Conservation (phyloP, 1,284 basidiomycete genomes). For the Tilletiopsis washingtonensis region DNA sequence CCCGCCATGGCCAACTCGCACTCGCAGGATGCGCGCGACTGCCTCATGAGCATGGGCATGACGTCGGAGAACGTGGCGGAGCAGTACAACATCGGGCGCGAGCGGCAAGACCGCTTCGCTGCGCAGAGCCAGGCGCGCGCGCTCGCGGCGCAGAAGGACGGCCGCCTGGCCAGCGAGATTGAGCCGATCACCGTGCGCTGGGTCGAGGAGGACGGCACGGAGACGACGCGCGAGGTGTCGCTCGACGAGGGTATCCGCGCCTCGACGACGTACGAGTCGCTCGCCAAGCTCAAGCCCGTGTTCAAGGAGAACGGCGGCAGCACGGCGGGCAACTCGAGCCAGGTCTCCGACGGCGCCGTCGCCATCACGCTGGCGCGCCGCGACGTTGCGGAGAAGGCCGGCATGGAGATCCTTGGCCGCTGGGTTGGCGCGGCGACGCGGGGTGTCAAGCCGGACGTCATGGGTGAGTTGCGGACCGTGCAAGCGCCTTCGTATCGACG, state of each 20-base stretch:
- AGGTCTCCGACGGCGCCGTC: constrained; percentile 42
- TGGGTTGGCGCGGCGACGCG: constrained; percentile 36
- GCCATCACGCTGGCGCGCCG: constrained; percentile 38
- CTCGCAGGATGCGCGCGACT: constrained; percentile 41
- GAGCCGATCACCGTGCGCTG: constrained; percentile 36
- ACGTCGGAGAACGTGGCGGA: constrained; percentile 40
- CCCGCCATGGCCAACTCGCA: constrained; percentile 36
- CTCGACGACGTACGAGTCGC: constrained; percentile 11
- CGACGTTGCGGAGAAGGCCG: constrained; percentile 33
- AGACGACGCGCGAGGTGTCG: constrained; percentile 30
- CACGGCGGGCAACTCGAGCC: constrained; percentile 43
- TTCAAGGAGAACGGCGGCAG: constrained; percentile 29
- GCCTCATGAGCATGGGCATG: constrained; percentile 45
- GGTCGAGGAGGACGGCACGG: constrained; percentile 33
- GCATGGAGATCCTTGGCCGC: constrained; percentile 38
- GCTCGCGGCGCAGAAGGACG: constrained; percentile 30
- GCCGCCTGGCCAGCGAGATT: constrained; percentile 35
- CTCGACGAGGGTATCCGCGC: constrained; percentile 38
- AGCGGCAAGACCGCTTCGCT: constrained; percentile 39
- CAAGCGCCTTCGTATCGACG: background rate
- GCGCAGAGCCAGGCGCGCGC: constrained; percentile 32
- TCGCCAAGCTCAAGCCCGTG: constrained; percentile 39
- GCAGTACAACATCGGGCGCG: constrained; percentile 28
- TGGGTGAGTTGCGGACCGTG: constrained; percentile 14
- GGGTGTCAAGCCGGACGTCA: constrained; percentile 43